These are phyloP conservation scores for Metarhizium sp. DNA, from an alignment of 2,329 filamentous ascomycete species.

Conservation along the genomic window DNA sequence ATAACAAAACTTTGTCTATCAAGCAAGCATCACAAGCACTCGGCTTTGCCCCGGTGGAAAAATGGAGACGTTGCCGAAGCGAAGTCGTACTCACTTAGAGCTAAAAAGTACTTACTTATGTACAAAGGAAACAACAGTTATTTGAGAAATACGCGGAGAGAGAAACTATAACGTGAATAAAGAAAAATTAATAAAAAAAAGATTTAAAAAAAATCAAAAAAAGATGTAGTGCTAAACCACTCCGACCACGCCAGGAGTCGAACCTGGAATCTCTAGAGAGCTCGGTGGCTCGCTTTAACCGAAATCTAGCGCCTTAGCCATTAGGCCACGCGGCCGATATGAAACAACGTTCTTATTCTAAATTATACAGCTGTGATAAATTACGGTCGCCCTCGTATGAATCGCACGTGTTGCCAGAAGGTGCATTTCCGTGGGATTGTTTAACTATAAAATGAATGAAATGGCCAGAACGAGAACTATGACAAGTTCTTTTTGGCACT, in stretches of 20 bases:
- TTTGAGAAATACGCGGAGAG: neutral
- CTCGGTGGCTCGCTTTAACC: conserved; percentile 14
- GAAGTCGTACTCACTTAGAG: neutral
- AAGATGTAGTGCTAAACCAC: conserved; percentile 2
- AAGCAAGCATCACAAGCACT: neutral
- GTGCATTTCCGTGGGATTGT: no score
- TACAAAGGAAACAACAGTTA: neutral
- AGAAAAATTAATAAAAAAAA: neutral
- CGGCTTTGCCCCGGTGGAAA: neutral
- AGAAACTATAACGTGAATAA: neutral
- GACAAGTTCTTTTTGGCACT: no score
- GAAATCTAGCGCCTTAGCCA: conserved; percentile 36
- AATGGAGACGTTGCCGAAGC: neutral
- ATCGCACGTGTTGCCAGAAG: no score
- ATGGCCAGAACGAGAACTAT: no score
- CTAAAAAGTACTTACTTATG: neutral
- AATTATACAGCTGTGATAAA: no score
- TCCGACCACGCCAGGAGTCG: conserved; percentile 33
- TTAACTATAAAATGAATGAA: no score
- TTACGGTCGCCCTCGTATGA: no score
- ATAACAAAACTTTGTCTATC: neutral
- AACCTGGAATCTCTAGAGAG: conserved; percentile 34
- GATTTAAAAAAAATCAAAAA: conserved; percentile 1
- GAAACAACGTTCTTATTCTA: no score
- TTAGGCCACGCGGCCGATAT: conserved; percentile 32